Evolutionary conservation across 805 yeast genomes (phyloP).

Genomic region (Lipomyces sp.): DNA sequence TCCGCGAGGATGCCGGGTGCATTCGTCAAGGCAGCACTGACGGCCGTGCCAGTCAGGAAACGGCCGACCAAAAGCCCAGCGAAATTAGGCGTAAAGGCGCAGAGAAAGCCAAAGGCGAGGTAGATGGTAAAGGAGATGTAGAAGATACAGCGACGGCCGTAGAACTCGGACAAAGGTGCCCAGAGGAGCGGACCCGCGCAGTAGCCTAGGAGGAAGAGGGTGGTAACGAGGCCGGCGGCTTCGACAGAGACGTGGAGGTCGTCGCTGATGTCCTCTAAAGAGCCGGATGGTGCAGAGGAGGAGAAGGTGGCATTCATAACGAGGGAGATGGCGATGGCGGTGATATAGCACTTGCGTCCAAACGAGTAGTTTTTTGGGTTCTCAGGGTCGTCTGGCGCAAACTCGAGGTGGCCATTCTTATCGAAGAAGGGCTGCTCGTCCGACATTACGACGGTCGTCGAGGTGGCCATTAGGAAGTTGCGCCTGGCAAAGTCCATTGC

Average conservation of each 20-base stretch:
- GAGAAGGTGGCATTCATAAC: conserved; percentile 31
- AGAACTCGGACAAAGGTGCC: conserved; percentile 85
- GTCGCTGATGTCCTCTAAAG: conserved; percentile 45
- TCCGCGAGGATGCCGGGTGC: conserved; percentile 66
- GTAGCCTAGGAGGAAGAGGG: conserved; percentile 73
- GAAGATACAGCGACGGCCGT: conserved; percentile 85
- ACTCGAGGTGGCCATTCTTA: too few relatives aligned
- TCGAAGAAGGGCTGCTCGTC: too few relatives aligned
- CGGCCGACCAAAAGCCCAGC: conserved; percentile 56
- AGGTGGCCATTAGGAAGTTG: too few relatives aligned
- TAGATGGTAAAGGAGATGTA: conserved; percentile 73
- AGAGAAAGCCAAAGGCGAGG: conserved; percentile 79
- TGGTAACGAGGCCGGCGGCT: conserved; percentile 55
- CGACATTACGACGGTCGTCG: too few relatives aligned
- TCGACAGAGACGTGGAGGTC: conserved; percentile 53
- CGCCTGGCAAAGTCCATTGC: too few relatives aligned
- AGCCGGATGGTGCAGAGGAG: conserved; percentile 33
- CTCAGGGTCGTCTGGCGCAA: conserved; percentile 28
- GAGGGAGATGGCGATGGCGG: conserved; percentile 9
- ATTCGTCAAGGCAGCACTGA: conserved; percentile 60
- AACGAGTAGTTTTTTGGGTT: conserved; percentile 32
- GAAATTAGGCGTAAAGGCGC: conserved; percentile 59
- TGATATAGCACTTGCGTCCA: conserved; percentile 15
- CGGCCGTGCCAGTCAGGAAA: conserved; percentile 59
- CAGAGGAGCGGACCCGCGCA: conserved; percentile 83